Base-by-base conservation (phyloP, 2,329 filamentous ascomycete genomes). In the Sarocladium strictum region DNA sequence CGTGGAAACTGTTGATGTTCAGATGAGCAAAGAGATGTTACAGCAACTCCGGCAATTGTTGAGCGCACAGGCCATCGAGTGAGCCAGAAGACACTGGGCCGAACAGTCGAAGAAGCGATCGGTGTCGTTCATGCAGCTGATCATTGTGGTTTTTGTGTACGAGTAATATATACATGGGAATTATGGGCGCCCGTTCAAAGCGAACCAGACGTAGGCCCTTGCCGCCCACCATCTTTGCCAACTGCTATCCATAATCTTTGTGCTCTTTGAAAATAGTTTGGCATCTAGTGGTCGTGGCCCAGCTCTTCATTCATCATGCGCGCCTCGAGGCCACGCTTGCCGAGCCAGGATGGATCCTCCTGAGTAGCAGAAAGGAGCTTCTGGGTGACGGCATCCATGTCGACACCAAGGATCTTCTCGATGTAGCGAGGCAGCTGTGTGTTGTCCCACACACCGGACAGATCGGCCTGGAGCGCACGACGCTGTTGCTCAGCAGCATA, bases 21-120 rank as follows among this genome's bases (percentile, higher is more conserved):
- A 62, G 0, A 65, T 69, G 59, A 69, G 61, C 24, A 57, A 62
- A 0, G 66, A 67, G 1, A 62, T 59, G 10, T 58, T 69, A 2
- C 59, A 59, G 26, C 57, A 67, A 26, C 53, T 69, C 7, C 63
- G 64, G 50, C 45, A 63, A 14, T 59, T 68, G 1, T 43, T 68
- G 3, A 40, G 15, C 37, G 29, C 29, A 6, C 29, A 32, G 7
- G 29, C n/a, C n/a, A n/a, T n/a, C n/a, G n/a, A n/a, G n/a, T n/a
- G n/a, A n/a, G n/a, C n/a, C n/a, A n/a, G n/a, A n/a, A n/a, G n/a
- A n/a, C 29, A 32, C 29, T 32, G 6, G 29, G 29, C 29, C 12
- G 29, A 32, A 32, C 29, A 32, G 29, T n/a, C n/a, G n/a, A n/a
- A n/a, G n/a, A n/a, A n/a, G n/a, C n/a, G n/a, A n/a, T n/a, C n/a